phyloP scores from a whole-genome alignment of 257 asterid species.

The Primulina eburnea region DNA sequence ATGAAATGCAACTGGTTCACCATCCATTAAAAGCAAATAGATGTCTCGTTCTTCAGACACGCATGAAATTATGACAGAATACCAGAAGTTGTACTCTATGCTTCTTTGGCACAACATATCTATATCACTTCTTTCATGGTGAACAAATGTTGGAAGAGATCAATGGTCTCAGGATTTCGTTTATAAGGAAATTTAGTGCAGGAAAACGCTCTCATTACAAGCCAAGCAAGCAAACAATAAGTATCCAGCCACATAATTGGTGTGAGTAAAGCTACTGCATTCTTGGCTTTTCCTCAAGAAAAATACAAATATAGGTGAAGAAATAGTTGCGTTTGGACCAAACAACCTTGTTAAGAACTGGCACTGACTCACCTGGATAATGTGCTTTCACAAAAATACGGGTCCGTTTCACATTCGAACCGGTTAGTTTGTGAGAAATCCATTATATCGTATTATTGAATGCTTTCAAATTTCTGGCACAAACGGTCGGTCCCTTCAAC shows the following conservation, averaged over 20 bases:
- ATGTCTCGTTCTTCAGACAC: conserved; percentile 45
- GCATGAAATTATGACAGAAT: conserved; percentile 30
- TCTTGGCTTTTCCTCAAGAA: conserved; percentile 13
- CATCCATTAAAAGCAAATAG: conserved; percentile 65
- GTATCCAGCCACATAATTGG: conserved; percentile 28
- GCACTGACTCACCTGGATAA: neutral
- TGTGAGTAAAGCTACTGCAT: conserved; percentile 40
- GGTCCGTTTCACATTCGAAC: neutral
- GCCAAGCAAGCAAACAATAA: conserved; percentile 25
- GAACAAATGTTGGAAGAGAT: neutral
- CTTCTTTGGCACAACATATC: neutral
- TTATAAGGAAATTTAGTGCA: conserved; percentile 18
- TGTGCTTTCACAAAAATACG: conserved; percentile 22
- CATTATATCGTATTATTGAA: no score
- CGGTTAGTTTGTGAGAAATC: no score
- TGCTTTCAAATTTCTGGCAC: no score
- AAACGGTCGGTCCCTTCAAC: no score
- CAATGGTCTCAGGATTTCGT: neutral
- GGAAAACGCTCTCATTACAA: conserved; percentile 8
- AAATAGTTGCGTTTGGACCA: conserved; percentile 24
- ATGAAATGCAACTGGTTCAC: conserved; percentile 70
- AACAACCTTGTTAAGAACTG: neutral
- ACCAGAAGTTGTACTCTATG: conserved; percentile 17
- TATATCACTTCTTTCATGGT: conserved; percentile 22
- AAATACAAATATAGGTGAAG: conserved; percentile 24